Conservation (phyloP, 805 yeast genomes). For the Debaryomyces maramus region DNA sequence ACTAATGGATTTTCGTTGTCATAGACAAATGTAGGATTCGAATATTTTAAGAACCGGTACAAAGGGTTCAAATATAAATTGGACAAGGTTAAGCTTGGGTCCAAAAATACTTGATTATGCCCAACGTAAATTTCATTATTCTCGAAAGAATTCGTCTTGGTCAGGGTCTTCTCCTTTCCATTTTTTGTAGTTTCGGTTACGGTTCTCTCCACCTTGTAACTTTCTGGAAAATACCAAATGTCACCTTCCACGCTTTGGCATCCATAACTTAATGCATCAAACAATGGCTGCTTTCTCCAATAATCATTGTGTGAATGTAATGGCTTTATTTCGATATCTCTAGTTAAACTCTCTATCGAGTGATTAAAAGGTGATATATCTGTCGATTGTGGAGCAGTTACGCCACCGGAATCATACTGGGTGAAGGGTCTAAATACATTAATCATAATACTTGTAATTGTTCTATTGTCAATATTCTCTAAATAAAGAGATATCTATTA, state of each 20-base stretch:
- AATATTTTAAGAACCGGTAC: constrained; percentile 44
- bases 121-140: constrained; percentile 56
- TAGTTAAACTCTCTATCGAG: constrained; percentile 27
- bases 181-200: constrained; percentile 21
- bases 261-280: constrained; percentile 58
- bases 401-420: not conserved
- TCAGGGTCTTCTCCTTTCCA: constrained; percentile 8
- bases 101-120: constrained; percentile 52
- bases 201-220: constrained; percentile 30
- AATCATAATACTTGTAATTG: no score
- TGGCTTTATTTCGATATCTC: constrained; percentile 41
- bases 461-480: no score
- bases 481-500: no score
- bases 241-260: constrained; percentile 66
- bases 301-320: constrained; percentile 74
- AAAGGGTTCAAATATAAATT: constrained; percentile 56
- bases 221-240: constrained; percentile 49
- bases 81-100: constrained; percentile 46
- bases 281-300: constrained; percentile 58
- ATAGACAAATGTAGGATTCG: constrained; percentile 38
- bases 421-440: constrained; percentile 14
- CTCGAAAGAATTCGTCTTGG: constrained; percentile 18
- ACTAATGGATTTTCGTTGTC: constrained; percentile 11
- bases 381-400: not conserved
- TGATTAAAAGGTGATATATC: constrained; percentile 18